Conservation (phyloP, 768 basidiomycete genomes). For the Podaxis pistillaris region DNA sequence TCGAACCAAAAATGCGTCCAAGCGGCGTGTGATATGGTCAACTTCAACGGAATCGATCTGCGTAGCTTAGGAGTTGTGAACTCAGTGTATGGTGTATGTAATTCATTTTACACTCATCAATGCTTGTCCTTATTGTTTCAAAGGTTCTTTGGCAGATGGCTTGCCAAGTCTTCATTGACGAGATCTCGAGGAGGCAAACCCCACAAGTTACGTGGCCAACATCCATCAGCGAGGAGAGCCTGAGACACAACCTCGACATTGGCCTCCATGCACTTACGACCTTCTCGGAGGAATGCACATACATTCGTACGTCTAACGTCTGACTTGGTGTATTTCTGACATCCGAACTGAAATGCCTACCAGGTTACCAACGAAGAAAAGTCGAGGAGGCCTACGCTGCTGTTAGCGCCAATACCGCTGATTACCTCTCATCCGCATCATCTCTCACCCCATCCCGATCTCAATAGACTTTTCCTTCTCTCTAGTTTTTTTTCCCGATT, state of each 20-base stretch:
- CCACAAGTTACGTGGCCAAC: conserved; percentile 30
- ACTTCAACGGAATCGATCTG: conserved; percentile 36
- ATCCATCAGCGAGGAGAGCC: conserved; percentile 36
- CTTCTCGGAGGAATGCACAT: conserved; percentile 42
- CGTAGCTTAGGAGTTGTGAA: conserved; percentile 40
- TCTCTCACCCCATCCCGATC: conserved; percentile 11
- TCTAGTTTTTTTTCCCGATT: conserved; percentile 7
- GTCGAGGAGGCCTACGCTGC: conserved; percentile 44
- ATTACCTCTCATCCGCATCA: conserved; percentile 11
- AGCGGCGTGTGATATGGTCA: conserved; percentile 42
- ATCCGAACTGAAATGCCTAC: conserved; percentile 10
- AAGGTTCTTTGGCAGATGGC: conserved; percentile 48
- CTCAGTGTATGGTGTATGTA: conserved; percentile 53
- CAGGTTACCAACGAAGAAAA: conserved; percentile 46
- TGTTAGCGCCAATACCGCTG: conserved; percentile 26
- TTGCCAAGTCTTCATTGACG: conserved; percentile 45
- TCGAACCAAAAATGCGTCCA: conserved; percentile 43
- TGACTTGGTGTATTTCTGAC: background rate
- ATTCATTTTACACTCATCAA: conserved; percentile 12
- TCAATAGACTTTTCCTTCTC: conserved; percentile 12
- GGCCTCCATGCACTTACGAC: conserved; percentile 40
- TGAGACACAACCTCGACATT: conserved; percentile 37
- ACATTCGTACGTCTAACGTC: conserved; percentile 45
- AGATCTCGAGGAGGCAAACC: conserved; percentile 41
- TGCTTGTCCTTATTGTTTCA: conserved; percentile 10